Evolutionary conservation across 1,139 yeast genomes (phyloP), one percentile per base, ranked within the genome.

Genomic region (Taiozyma onychis): DNA sequence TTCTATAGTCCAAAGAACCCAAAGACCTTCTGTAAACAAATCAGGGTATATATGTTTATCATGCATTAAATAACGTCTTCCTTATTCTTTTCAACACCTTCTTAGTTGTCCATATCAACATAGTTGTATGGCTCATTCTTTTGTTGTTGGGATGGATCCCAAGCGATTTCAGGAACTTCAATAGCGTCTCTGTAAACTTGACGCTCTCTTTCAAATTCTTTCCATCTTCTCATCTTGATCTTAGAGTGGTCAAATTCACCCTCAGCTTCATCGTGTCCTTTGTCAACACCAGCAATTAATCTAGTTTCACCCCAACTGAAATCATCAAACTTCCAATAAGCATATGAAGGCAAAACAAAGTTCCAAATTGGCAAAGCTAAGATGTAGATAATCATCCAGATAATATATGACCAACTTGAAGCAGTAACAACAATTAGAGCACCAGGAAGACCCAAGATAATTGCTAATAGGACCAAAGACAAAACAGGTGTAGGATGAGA

Each of bases 251-350:
- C 98, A 66, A 93, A 93, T 55, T 83, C 85, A 58, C 97, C 98
- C 48, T 80, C 88, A 9, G 58, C 73, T 44, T 73, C 81, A 51
- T 82, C 90, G 65, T 88, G 96, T 6, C 70, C 76, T 54, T 75
- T 81, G 41, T 65, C 68, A 11, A 81, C 95, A 44, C 93, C 95
- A 21, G 81, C 81, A 52, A 93, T 82, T 22, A 87, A 78, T 74
- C 99, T 80, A 6, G 99, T 93, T 58, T 91, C 98, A 68, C 99
- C 99, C 99, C 99, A 93, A 62, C 93, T 83, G 72, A 93, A 93
- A 68, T 93, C 99, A 68, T 93, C 99, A 69, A 93, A 93, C 68
- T 91, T 91, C 99, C 99, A 93, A 62, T 72, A 93, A 0, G 98
- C 89, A 69, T 93, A 88, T 47, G 81, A 67, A 4, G 99, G 99